phyloP scores from a whole-genome alignment of 352 stramenopile genomes.

The Plasmopara muralis region DNA sequence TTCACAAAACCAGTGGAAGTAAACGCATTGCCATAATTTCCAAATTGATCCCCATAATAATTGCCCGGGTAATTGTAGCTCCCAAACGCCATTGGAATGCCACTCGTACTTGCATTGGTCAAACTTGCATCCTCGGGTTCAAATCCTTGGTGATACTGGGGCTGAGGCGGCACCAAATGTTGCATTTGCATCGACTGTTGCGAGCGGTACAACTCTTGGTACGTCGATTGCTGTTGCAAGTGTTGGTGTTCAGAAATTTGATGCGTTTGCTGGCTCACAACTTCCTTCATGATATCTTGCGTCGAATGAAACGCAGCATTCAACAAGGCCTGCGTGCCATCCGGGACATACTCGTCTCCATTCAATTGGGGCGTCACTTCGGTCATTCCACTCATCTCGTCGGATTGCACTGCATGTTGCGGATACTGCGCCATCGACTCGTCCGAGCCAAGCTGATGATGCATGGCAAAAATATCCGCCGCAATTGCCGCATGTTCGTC shows the following conservation, averaged over 20 bases:
- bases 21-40: constrained; percentile 33
- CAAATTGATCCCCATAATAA: constrained; percentile 28
- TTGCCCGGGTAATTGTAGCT: constrained; percentile 22
- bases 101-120: constrained; percentile 16
- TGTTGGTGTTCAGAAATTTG: constrained; percentile 31
- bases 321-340: constrained; percentile 61
- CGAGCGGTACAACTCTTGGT: constrained; percentile 30
- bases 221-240: constrained; percentile 27
- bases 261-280: constrained; percentile 44
- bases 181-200: constrained; percentile 35
- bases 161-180: constrained; percentile 22
- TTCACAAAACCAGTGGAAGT: constrained; percentile 22
- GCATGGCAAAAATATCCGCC: constrained; percentile 33
- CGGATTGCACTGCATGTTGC: constrained; percentile 16
- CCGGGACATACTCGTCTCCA: constrained; percentile 31
- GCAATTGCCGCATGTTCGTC: constrained; percentile 32
- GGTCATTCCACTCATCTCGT: constrained; percentile 8
- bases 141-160: constrained; percentile 48
- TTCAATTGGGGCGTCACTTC: constrained; percentile 9
- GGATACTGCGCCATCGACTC: constrained; percentile 18
- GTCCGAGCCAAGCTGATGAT: constrained; percentile 25
- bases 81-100: constrained; percentile 26
- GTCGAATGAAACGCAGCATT: constrained; percentile 69
- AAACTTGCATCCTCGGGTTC: constrained; percentile 52
- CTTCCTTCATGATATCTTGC: constrained; percentile 66